Evolutionary conservation across 1,284 basidiomycete species (phyloP), one percentile per base, ranked within the genome.

Genomic region (Trichosporon sp.): DNA sequence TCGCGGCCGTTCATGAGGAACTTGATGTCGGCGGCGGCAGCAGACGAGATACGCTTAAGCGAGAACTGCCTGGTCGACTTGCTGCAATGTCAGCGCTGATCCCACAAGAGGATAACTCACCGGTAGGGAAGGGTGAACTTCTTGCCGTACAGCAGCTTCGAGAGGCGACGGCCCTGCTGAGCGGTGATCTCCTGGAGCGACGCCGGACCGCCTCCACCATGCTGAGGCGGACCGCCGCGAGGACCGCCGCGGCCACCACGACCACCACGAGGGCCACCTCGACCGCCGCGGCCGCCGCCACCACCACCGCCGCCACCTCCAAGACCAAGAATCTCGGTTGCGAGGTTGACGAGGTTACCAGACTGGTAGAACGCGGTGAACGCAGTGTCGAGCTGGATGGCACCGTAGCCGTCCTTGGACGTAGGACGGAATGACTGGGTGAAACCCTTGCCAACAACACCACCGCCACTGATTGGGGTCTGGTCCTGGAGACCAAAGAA

Each of bases 321-420:
- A 19, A 78, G 66, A 43, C 76, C 77, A 54, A 83, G 78, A 11
- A 83, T 56, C 46, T 77, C 71, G 10, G 76, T 73, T 19, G 78
- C 75, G 38, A 83, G 76, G 5, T 82, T 76, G 68, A 54, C 63
- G 12, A 84, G 74, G 46, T 72, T 75, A 4, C 84, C 84, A 4
- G 80, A 73, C 56, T 78, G 73, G 68, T 83, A 74, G 70, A 85
- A 82, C 2, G 83, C 83, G 1, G 81, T 81, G 74, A 81, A 83
- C 1, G 83, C 83, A 21, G 79, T 81, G 75, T 84, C 82, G 59
- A 84, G 74, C 80, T 82, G 81, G 35, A 80, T 71, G 5, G 78
- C 78, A 0, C 78, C 78, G 35, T 74, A 38, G 10, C 75, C 76
- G 46, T 71, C 73, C 31, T 63, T 63, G 3, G 71, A 56, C 14